Conservation (phyloP, 306 rosid genomes). For the Sophora flavescens region DNA sequence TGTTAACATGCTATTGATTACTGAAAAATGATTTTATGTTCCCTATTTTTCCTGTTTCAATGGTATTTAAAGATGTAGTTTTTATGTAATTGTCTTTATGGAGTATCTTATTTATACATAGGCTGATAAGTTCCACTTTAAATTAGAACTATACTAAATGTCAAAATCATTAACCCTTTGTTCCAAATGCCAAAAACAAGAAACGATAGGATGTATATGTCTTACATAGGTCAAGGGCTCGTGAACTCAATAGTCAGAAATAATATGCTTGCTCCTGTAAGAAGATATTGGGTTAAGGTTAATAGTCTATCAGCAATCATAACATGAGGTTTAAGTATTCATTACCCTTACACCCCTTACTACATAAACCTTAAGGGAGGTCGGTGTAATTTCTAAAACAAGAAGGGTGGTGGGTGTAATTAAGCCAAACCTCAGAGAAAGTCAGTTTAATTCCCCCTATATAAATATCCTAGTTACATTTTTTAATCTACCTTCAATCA, state of each 20-base stretch:
- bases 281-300: no score
- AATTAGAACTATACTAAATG: neutral
- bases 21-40: slow-evolving; percentile 15
- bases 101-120: slow-evolving; percentile 10
- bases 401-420: no score
- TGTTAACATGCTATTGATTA: slow-evolving; percentile 30
- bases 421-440: no score
- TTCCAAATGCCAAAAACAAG: slow-evolving; percentile 25
- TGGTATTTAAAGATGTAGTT: slow-evolving; percentile 7
- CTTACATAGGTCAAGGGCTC: neutral
- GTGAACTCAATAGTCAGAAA: slow-evolving; percentile 18
- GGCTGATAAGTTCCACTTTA: slow-evolving; percentile 19
- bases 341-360: no score
- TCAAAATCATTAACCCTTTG: neutral
- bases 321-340: no score
- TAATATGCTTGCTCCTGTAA: neutral
- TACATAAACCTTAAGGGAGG: no score
- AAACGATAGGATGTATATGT: slow-evolving; percentile 18
- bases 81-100: neutral
- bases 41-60: neutral
- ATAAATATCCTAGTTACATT: no score
- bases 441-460: no score
- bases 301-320: no score
- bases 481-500: no score
- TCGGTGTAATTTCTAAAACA: no score